A percentile compares a stretch with the other conserved stretches of the same genome.
Evolutionary conservation across 345 rosid genomes (phyloP).

Genomic region (Murraya koenigii): DNA sequence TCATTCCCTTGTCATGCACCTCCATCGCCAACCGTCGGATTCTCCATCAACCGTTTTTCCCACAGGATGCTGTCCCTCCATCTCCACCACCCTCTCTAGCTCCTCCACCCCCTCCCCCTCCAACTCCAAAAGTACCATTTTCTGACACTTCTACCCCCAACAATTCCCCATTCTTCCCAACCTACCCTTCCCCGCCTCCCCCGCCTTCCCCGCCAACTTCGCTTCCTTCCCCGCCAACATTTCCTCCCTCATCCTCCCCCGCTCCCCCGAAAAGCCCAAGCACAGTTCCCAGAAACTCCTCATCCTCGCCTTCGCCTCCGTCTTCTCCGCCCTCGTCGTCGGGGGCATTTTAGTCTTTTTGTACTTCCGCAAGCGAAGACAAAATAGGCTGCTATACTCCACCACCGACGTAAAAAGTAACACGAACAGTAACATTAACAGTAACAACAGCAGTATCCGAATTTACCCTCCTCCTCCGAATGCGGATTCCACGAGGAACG

Average conservation of each 20-base stretch:
- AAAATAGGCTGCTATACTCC: background rate
- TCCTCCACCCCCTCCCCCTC: conserved; percentile 35
- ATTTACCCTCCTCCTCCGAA: background rate
- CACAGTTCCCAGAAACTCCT: conserved; percentile 45
- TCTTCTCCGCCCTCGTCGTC: conserved; percentile 42
- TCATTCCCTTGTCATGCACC: conserved; percentile 2
- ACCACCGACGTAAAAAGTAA: conserved; percentile 23
- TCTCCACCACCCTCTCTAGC: conserved; percentile 44
- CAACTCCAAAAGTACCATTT: conserved; percentile 50
- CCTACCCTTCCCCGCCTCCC: conserved; percentile 70
- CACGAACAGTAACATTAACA: conserved; percentile 15
- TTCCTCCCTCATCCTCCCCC: conserved; percentile 81
- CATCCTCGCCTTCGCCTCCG: conserved; percentile 48
- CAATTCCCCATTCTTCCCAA: conserved; percentile 72
- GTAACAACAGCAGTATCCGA: conserved; percentile 3
- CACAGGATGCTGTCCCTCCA: conserved; percentile 44
- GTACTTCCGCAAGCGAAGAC: conserved; percentile 47
- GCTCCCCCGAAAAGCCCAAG: conserved; percentile 42
- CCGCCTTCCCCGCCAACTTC: conserved; percentile 61
- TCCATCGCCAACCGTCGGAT: conserved; percentile 47
- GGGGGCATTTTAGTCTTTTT: conserved; percentile 33
- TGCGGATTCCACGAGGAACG: conserved; percentile 8
- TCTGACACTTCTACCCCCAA: conserved; percentile 47
- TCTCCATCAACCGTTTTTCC: conserved; percentile 77
- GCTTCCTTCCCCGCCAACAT: conserved; percentile 95